Evolutionary conservation across 306 rosid genomes (phyloP), one percentile per base, ranked within the genome.

Genomic region (Fragaria ananassa): DNA sequence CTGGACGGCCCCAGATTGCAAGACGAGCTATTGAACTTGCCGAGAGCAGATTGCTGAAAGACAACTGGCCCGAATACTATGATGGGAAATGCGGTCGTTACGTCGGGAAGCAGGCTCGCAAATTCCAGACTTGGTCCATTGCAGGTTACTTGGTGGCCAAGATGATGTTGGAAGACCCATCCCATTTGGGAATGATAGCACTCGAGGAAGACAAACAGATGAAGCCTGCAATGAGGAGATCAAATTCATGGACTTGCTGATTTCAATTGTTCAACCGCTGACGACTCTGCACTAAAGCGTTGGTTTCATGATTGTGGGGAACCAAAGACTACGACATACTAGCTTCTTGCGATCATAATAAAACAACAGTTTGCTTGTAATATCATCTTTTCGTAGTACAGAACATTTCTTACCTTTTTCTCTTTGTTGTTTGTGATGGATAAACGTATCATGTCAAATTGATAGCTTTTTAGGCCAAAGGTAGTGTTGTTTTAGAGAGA

Each of bases 121-220:
- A 85, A 83, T 83, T 7, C 73, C 97, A 91, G 51, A 91, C 97
- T 7, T 92, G 96, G 93, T 92, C 96, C 41, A 68, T 89, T 78
- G 90, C 96, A 21, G 90, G 93, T 62, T 90, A 92, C 82, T 75
- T 92, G 85, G 87, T 83, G 51, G 96, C 97, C 14, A 92, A 86
- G 84, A 88, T 87, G 91, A 78, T 88, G 96, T 66, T 92, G 23
- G 93, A 92, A 76, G 91, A 92, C 65, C 95, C 97, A 3, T 87
- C 96, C 67, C 96, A 78, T 83, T 35, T 89, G 56, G 96, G 96
- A 4, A 87, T 92, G 80, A 27, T 89, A 56, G 77, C 89, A 11
- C 81, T 89, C 0, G 93, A 92, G 81, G 97, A 92, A 80, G 93
- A 88, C 84, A 90, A 76, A 63, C 88, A 54, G 44, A 81, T 85